Evolutionary conservation across 2,329 filamentous ascomycete species (phyloP), one percentile per base, ranked within the genome.

Genomic region (Aureobasidium zeae): DNA sequence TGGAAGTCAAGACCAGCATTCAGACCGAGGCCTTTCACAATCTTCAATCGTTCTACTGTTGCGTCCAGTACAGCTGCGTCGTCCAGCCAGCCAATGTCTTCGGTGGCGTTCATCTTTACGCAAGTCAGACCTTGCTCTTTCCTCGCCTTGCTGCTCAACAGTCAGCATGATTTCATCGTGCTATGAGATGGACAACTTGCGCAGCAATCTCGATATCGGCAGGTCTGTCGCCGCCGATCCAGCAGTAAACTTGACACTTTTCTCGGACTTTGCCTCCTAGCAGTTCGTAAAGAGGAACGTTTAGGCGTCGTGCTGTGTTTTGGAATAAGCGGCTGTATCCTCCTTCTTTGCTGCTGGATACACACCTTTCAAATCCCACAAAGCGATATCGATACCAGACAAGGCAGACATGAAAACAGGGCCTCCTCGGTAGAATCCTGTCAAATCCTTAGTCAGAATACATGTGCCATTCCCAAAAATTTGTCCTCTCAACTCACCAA

Each of bases 371-470:
- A 87, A 65, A 61, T 87, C 83, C 83, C 83, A 88, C 0, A 87
- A 64, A 0, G 83, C 83, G 58, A 88, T 88, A 55, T 88, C 83
- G 39, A 88, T 76, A 2, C 84, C 84, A 0, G 81, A 76, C 12
- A 88, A 63, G 0, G 83, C 84, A 51, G 77, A 83, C 82, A 88
- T 87, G 51, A 88, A 80, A 8, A 88, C 83, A 0, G 83, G 81
- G 0, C 83, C 84, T 2, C 83, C 83, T 20, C 84, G 71, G 60
- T 88, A 88, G 60, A 88, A 89, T 0, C 76, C 76, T 30, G n/a
- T n/a, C n/a, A 52, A 45, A 17, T 32, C 8, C 4, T 5, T 19
- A 12, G 37, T 41, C 19, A 21, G 19, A 34, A 25, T 21, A 31
- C 11, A 30, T 25, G n/a, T 22, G 29, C 12, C 9, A n/a, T 9